phyloP scores from a whole-genome alignment of 1,284 basidiomycete genomes.

The Hemileia vastatrix region DNA sequence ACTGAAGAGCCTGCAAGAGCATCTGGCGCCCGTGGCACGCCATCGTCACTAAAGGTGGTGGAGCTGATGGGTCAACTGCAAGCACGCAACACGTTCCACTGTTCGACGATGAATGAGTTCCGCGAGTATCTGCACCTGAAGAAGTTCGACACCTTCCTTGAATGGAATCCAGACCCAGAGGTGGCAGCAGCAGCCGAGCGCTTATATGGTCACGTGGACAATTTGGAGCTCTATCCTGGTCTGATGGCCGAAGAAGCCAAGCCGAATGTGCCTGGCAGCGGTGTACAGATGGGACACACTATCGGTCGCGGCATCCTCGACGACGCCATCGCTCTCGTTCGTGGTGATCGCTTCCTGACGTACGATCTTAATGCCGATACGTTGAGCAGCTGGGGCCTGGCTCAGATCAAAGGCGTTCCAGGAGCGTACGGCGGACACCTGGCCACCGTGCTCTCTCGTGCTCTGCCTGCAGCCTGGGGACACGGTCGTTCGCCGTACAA shows the following conservation, averaged over 20 bases:
- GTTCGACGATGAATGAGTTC: constrained; percentile 76
- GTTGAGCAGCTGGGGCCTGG: constrained; percentile 51
- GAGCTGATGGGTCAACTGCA: constrained; percentile 74
- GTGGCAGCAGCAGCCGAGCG: constrained; percentile 64
- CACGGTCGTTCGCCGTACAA: constrained; percentile 65
- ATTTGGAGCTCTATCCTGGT: constrained; percentile 77
- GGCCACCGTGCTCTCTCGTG: constrained; percentile 57
- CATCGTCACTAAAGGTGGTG: constrained; percentile 61
- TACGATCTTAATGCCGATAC: constrained; percentile 68
- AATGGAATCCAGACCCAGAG: neutral
- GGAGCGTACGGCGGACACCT: constrained; percentile 47
- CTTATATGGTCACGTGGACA: constrained; percentile 65
- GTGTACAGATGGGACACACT: constrained; percentile 74
- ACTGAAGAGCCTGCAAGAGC: constrained; percentile 61
- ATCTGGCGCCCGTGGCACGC: constrained; percentile 69
- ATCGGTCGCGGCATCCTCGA: constrained; percentile 74
- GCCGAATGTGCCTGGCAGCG: constrained; percentile 63
- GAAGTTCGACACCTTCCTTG: constrained; percentile 26
- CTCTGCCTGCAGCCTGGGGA: constrained; percentile 59
- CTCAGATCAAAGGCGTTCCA: constrained; percentile 25
- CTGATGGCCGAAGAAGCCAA: constrained; percentile 69
- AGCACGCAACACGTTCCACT: constrained; percentile 47
- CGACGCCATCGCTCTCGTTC: constrained; percentile 74
- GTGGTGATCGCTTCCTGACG: constrained; percentile 72
- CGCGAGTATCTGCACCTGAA: constrained; percentile 46